A percentile compares a stretch with the other conserved stretches of the same genome.
Conservation (phyloP, 2,329 filamentous ascomycete species). For the Fusarium palustre region DNA sequence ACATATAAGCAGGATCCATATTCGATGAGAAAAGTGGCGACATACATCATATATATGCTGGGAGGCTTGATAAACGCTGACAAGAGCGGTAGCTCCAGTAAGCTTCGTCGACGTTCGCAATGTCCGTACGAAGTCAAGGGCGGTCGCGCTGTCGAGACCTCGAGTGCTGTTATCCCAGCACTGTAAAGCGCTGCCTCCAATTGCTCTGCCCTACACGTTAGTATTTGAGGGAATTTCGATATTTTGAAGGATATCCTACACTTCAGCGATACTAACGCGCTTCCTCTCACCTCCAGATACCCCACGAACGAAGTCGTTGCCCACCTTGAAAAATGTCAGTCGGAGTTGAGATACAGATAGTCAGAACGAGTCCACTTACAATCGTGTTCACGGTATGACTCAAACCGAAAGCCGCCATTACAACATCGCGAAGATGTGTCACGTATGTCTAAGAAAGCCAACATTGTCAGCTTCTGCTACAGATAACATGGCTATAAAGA, state of each 20-base stretch:
- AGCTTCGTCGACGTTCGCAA: slow-evolving; percentile 70
- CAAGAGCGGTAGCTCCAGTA: slow-evolving; percentile 66
- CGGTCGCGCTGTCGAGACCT: slow-evolving; percentile 74
- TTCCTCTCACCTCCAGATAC: slow-evolving; percentile 66
- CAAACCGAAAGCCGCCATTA: slow-evolving; percentile 78
- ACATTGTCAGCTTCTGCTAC: not conserved
- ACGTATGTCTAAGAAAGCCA: not conserved
- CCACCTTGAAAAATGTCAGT: slow-evolving; percentile 58
- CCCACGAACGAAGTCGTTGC: slow-evolving; percentile 75
- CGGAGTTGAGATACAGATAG: rapidly evolving
- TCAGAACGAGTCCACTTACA: not conserved
- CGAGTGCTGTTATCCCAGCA: slow-evolving; percentile 78
- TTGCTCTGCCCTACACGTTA: not conserved
- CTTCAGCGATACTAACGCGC: slow-evolving; percentile 54
- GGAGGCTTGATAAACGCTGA: slow-evolving; percentile 74
- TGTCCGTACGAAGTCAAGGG: slow-evolving; percentile 73
- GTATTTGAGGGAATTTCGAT: rapidly evolving
- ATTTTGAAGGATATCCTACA: not conserved
- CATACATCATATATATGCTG: slow-evolving; percentile 46
- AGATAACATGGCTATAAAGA: not conserved
- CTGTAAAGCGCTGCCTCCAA: slow-evolving; percentile 55
- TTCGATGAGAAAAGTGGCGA: rapidly evolving
- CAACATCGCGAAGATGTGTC: slow-evolving; percentile 64
- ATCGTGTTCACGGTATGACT: slow-evolving; percentile 74
- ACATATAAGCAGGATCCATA: not conserved